Evolutionary conservation across 371 early-diverging fungal genomes (phyloP), one percentile per base, ranked within the genome.

Genomic region (Apophysomyces variabilis): DNA sequence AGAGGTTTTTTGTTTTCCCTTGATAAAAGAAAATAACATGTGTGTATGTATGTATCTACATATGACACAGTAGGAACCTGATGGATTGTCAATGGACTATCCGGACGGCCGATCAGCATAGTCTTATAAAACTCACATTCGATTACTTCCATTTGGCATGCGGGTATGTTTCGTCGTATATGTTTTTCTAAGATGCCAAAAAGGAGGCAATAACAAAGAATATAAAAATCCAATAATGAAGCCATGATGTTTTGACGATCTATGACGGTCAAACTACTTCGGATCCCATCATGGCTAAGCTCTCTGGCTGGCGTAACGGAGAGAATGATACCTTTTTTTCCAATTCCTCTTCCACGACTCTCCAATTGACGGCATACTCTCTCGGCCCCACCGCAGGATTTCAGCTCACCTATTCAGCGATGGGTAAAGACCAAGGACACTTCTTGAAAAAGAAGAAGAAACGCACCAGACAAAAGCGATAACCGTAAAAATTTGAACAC

Each of bases 211-310:
- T 41, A 41, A 41, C 41, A 41, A 41, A 13, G 8, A 41, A 41
- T 11, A 5, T 21, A 18, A 21, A 50, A 47, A 21, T 18, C n/a
- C n/a, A 3, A 50, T 21, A 50, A 50, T 21, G 21, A 50, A 50
- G 54, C 5, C 21, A 50, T 60, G 21, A 65, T 39, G 32, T 60
- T 45, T 58, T 65, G 69, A 26, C 47, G 58, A 5, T 69, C 65
- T n/a, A 69, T 38, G 44, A 69, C 41, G 35, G 45, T 36, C 4
- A 65, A 41, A 9, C 47, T 44, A 47, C 58, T 36, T 11, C 38
- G 37, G 43, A 56, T 61, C 11, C 57, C 41, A 39, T 69, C 21
- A 1, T 61, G n/a, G 61, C 43, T 18, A 43, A 46, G 14, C 61
- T 61, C 41, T 61, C 43, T 46, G 61, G 61, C 12, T 26, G 26